Conservation (phyloP, 108 stramenopile genomes). For the Licmophora abbreviata region DNA sequence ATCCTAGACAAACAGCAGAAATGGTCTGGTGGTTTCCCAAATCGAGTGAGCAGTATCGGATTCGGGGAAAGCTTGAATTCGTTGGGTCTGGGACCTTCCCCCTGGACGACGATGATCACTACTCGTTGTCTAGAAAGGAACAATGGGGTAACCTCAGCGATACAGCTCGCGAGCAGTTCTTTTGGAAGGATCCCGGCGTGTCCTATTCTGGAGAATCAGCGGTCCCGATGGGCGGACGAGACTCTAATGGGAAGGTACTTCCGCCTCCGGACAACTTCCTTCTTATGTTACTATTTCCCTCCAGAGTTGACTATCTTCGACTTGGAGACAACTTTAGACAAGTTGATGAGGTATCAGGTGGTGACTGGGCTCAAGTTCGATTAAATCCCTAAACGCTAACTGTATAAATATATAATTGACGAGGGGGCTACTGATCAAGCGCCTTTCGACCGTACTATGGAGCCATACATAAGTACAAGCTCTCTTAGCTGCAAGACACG, state of each 20-base stretch:
- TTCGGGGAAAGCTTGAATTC: constrained; percentile 60
- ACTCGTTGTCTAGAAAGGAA: constrained; percentile 48
- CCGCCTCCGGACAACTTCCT: constrained; percentile 71
- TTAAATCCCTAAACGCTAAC: constrained; percentile 24
- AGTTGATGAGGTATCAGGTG: constrained; percentile 25
- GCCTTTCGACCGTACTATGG: too few relatives aligned
- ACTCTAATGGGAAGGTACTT: constrained; percentile 59
- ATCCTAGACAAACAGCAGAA: constrained; percentile 40
- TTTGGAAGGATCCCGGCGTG: constrained; percentile 41
- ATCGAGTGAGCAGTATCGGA: constrained; percentile 80
- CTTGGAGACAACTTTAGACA: constrained; percentile 77
- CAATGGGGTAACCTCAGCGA: constrained; percentile 78
- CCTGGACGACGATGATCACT: constrained; percentile 18
- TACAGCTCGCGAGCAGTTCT: constrained; percentile 73
- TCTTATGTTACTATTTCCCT: constrained; percentile 69
- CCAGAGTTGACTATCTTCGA: constrained; percentile 62
- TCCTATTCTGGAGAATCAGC: constrained; percentile 12
- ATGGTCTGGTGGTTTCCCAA: constrained; percentile 88
- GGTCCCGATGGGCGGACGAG: constrained; percentile 56
- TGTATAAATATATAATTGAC: not conserved
- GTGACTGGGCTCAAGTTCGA: constrained; percentile 16
- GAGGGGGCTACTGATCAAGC: too few relatives aligned
- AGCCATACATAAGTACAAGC: too few relatives aligned
- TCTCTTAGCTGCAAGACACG: too few relatives aligned
- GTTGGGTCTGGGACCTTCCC: constrained; percentile 40